Conservation (phyloP, 495 filamentous ascomycete genomes). For the Penicillium odoratum region DNA sequence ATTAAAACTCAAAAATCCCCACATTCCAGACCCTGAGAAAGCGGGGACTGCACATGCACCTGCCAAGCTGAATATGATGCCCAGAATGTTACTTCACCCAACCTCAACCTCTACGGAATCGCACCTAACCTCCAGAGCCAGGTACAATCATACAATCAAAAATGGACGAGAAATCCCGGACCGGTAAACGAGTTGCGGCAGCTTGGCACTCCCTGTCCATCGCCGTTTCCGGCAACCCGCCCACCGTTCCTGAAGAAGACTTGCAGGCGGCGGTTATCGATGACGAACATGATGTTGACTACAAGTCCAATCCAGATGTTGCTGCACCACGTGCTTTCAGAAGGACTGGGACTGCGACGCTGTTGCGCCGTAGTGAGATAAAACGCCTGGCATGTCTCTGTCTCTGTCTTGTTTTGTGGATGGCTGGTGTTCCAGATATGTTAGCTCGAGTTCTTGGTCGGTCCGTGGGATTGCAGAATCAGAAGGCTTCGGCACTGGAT, state of each 20-base stretch:
- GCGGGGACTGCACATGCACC: background rate
- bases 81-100: background rate
- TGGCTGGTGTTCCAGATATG: background rate
- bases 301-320: background rate
- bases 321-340: background rate
- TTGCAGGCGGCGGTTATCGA: background rate
- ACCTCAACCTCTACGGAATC: background rate
- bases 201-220: background rate
- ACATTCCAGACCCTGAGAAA: conserved; percentile 1
- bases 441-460: background rate
- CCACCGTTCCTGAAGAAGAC: background rate
- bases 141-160: background rate
- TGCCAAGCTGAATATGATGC: background rate
- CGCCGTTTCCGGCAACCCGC: background rate
- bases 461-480: background rate
- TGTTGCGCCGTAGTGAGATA: background rate
- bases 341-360: background rate
- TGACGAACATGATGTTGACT: background rate
- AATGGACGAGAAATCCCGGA: background rate
- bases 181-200: background rate
- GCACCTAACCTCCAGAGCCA: background rate
- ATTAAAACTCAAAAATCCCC: background rate
- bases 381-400: conserved; percentile 3
- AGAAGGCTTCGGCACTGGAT: background rate
- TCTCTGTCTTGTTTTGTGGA: background rate